These are phyloP conservation scores for Vitellaria paradoxa DNA, from an alignment of 179 eudicot genomes.

Conservation along the genomic window DNA sequence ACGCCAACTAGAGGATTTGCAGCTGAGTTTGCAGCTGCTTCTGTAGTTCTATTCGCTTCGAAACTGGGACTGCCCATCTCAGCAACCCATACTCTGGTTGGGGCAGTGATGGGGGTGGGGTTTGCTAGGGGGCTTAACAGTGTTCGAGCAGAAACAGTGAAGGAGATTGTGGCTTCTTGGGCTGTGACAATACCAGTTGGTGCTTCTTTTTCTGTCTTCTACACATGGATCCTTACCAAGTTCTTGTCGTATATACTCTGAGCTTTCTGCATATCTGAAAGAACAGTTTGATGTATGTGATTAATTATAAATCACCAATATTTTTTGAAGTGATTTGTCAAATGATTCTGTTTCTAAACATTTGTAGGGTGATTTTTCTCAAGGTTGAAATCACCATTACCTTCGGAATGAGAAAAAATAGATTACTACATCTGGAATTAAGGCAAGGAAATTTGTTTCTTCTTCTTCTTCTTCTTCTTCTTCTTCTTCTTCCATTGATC, in stretches of 20 bases:
- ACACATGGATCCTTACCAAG: conserved; percentile 75
- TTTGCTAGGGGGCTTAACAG: conserved; percentile 92
- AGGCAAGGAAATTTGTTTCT: no score
- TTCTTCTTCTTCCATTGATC: no score
- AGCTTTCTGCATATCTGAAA: conserved; percentile 19
- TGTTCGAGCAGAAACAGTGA: conserved; percentile 87
- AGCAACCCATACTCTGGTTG: conserved; percentile 92
- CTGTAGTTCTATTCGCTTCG: conserved; percentile 84
- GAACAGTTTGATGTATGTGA: conserved; percentile 25
- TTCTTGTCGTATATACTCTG: conserved; percentile 47
- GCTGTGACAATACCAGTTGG: conserved; percentile 85
- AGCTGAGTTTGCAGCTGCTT: conserved; percentile 97
- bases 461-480: no score
- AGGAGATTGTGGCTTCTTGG: conserved; percentile 94
- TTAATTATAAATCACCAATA: conserved; percentile 2
- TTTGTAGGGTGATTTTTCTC: no score
- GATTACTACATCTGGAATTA: no score
- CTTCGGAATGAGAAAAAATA: no score
- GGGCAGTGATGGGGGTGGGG: conserved; percentile 99
- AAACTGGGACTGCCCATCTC: conserved; percentile 93
- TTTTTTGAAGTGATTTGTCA: no score
- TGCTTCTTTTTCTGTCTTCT: conserved; percentile 59
- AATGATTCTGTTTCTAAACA: no score
- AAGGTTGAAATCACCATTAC: no score
- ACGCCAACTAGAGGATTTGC: conserved; percentile 97